phyloP scores from a whole-genome alignment of 2,329 filamentous ascomycete genomes.

The Xylariaceae sp. region DNA sequence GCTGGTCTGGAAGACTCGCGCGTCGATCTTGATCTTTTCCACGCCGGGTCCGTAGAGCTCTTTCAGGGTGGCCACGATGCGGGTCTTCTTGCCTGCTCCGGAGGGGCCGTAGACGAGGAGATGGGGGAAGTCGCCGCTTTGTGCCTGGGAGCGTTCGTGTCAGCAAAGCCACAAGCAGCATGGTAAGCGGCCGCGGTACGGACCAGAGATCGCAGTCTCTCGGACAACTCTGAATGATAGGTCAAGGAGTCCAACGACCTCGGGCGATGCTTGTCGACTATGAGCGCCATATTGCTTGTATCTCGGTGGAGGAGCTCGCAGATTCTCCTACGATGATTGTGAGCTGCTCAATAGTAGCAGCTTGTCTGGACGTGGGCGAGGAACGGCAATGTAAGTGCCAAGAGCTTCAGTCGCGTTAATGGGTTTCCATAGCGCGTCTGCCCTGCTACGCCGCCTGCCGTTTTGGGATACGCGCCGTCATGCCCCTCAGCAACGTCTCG shows the following conservation, averaged over 20 bases:
- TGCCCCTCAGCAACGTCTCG: too few species aligned
- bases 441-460: conserved; percentile 6
- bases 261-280: conserved; percentile 66
- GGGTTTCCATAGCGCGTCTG: conserved; percentile 20
- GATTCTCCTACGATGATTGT: too few species aligned
- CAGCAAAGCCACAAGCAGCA: too few species aligned
- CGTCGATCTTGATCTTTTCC: conserved; percentile 99
- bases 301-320: neutral
- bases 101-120: conserved; percentile 95
- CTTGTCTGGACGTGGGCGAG: too few species aligned
- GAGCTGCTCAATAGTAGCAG: too few species aligned
- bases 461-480: too few species aligned
- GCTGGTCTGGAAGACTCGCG: conserved; percentile 89
- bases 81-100: conserved; percentile 94
- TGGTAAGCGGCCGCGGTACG: conserved; percentile 24
- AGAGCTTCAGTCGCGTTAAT: conserved; percentile 23
- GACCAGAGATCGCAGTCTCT: conserved; percentile 79
- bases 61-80: conserved; percentile 90
- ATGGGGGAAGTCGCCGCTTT: conserved; percentile 96
- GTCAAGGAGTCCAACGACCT: conserved; percentile 69
- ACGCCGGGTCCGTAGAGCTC: conserved; percentile 92
- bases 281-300: conserved; percentile 50
- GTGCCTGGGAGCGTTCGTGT: conserved; percentile 65
- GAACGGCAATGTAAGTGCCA: neutral
- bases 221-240: conserved; percentile 84